A percentile compares a stretch with the other conserved stretches of the same genome.
Evolutionary conservation across 352 stramenopile species (phyloP).

Genomic region (Globisporangium iwayamae): DNA sequence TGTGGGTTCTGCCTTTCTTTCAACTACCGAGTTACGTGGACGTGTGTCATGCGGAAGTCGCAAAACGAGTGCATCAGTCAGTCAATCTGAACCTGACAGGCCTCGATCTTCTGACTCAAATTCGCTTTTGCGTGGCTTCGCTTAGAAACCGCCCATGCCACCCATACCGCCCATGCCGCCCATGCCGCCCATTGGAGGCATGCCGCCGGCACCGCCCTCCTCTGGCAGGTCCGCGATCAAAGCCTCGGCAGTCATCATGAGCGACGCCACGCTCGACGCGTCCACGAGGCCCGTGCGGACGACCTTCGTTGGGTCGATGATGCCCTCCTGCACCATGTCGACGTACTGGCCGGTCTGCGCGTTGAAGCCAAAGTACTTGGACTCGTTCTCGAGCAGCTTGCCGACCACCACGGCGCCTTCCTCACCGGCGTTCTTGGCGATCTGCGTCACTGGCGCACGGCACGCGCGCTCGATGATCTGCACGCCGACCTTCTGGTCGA

Average conservation of each 20-base stretch:
- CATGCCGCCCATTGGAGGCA: slow-evolving; percentile 79
- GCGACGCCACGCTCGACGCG: slow-evolving; percentile 96
- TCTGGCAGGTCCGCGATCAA: slow-evolving; percentile 97
- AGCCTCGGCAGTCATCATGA: slow-evolving; percentile 99
- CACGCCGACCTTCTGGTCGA: slow-evolving; percentile 98
- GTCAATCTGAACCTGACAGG: no score
- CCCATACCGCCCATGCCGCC: slow-evolving; percentile 78
- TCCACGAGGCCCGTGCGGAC: slow-evolving; percentile 98
- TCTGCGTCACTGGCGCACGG: slow-evolving; percentile 93
- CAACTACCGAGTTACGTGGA: slow-evolving; percentile 11
- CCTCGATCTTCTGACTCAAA: background rate
- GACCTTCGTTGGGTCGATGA: slow-evolving; percentile 98
- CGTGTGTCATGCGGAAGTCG: background rate
- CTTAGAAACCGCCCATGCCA: slow-evolving; percentile 70
- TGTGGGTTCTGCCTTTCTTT: slow-evolving; percentile 14
- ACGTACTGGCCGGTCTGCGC: slow-evolving; percentile 96
- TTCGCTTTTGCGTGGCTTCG: background rate
- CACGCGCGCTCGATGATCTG: slow-evolving; percentile 97
- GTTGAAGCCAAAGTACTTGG: slow-evolving; percentile 95
- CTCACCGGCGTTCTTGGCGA: slow-evolving; percentile 97
- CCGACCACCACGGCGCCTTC: slow-evolving; percentile 98
- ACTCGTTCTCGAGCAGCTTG: slow-evolving; percentile 97
- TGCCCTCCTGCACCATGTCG: slow-evolving; percentile 98
- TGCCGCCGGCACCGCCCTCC: slow-evolving; percentile 58
- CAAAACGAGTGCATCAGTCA: background rate